phyloP scores from a whole-genome alignment of 495 filamentous ascomycete species.

The Tuber calosporum region DNA sequence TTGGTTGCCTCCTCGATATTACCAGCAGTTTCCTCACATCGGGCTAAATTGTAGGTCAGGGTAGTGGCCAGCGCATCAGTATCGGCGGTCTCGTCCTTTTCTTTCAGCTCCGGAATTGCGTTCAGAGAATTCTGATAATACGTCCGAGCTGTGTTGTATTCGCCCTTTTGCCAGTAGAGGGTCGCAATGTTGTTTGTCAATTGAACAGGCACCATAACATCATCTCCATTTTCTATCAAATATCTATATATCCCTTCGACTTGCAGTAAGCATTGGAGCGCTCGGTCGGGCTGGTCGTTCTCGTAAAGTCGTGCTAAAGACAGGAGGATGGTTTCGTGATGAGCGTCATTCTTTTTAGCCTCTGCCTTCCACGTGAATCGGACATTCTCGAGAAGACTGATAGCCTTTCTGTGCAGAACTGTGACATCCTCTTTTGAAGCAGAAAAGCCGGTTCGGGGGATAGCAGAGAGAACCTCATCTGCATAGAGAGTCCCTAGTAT shows the following conservation, averaged over 20 bases:
- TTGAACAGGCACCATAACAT: slow-evolving; percentile 71
- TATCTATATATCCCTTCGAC: slow-evolving; percentile 56
- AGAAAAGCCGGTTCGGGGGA: slow-evolving; percentile 52
- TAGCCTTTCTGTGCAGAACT: slow-evolving; percentile 71
- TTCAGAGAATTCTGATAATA: slow-evolving; percentile 82
- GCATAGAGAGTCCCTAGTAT: slow-evolving; percentile 83
- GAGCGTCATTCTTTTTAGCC: slow-evolving; percentile 63
- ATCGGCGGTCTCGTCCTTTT: slow-evolving; percentile 62
- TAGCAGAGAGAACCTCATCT: slow-evolving; percentile 72
- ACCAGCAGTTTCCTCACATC: slow-evolving; percentile 83
- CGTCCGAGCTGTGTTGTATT: slow-evolving; percentile 68
- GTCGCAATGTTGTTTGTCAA: slow-evolving; percentile 95
- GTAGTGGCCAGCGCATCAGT: slow-evolving; percentile 85
- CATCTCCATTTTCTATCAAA: slow-evolving; percentile 57
- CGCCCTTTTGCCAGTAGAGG: slow-evolving; percentile 82
- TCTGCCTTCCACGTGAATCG: slow-evolving; percentile 86
- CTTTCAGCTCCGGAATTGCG: slow-evolving; percentile 61
- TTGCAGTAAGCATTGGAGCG: slow-evolving; percentile 79
- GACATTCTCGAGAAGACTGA: slow-evolving; percentile 70
- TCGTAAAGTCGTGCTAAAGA: slow-evolving; percentile 91
- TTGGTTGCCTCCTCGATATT: slow-evolving; percentile 74
- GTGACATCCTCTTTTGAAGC: slow-evolving; percentile 80
- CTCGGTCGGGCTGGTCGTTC: slow-evolving; percentile 73
- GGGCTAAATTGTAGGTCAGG: slow-evolving; percentile 90
- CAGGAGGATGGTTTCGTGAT: slow-evolving; percentile 81